phyloP scores from a whole-genome alignment of 768 basidiomycete species.

The Lactarius pseudohatsudake region DNA sequence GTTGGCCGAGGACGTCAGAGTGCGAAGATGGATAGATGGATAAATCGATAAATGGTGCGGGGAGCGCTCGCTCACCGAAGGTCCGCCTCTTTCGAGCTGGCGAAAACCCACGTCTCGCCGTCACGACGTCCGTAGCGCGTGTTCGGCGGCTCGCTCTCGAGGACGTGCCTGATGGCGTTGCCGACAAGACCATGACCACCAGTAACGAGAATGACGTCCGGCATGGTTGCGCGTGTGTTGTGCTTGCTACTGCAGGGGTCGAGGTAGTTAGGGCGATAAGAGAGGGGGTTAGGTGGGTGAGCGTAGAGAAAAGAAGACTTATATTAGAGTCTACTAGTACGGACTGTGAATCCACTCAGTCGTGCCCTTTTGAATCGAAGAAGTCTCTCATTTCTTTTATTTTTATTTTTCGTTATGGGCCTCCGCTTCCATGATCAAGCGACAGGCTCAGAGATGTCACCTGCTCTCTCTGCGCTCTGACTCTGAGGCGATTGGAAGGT shows the following conservation, averaged over 20 bases:
- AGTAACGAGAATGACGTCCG: constrained; percentile 68
- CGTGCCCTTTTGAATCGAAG: background rate
- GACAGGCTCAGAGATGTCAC: background rate
- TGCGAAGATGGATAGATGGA: background rate
- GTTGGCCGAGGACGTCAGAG: constrained; percentile 70
- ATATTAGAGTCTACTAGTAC: background rate
- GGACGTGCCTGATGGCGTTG: constrained; percentile 71
- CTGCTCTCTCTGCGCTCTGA: background rate
- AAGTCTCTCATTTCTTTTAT: background rate
- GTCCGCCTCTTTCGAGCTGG: constrained; percentile 76
- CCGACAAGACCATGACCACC: constrained; percentile 87
- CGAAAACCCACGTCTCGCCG: constrained; percentile 87
- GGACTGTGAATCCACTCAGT: background rate
- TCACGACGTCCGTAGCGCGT: constrained; percentile 73
- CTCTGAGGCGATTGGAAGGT: background rate
- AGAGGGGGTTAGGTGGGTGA: background rate
- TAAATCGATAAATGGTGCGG: no score
- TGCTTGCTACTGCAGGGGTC: background rate
- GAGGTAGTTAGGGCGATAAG: background rate
- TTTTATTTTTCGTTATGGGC: background rate
- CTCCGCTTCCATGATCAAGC: background rate
- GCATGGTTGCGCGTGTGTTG: constrained; percentile 1
- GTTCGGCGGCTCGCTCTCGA: constrained; percentile 73
- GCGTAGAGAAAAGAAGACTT: background rate
- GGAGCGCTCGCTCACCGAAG: constrained; percentile 60